Evolutionary conservation across 768 basidiomycete genomes (phyloP).

Genomic region (Boletus sensibilis): DNA sequence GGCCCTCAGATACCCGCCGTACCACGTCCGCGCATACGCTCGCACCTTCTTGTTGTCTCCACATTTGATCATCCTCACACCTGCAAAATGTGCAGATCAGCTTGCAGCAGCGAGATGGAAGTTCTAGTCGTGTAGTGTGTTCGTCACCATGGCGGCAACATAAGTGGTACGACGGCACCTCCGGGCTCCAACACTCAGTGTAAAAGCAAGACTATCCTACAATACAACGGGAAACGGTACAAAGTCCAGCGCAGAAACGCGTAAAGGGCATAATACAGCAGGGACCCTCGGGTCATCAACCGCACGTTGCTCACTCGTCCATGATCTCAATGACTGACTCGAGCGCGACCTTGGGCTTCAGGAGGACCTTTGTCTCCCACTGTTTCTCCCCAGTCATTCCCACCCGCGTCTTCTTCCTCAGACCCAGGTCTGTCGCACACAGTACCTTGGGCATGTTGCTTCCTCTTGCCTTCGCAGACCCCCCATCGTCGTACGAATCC

Average conservation of each 20-base stretch:
- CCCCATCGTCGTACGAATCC: slow-evolving; percentile 33
- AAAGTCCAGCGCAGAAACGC: background rate
- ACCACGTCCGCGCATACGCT: background rate
- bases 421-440: slow-evolving; percentile 39
- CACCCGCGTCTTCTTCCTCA: slow-evolving; percentile 31
- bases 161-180: background rate
- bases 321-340: slow-evolving; percentile 37
- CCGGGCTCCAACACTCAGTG: background rate
- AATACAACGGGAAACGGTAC: background rate
- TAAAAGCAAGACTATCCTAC: background rate
- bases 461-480: slow-evolving; percentile 4
- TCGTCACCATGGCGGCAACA: background rate
- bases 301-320: slow-evolving; percentile 25
- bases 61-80: background rate
- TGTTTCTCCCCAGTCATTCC: slow-evolving; percentile 26
- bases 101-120: background rate
- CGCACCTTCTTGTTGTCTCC: background rate
- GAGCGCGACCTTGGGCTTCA: slow-evolving; percentile 40
- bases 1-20: no score
- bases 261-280: background rate
- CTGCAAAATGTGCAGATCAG: background rate
- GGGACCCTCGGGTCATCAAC: background rate
- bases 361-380: slow-evolving; percentile 34
- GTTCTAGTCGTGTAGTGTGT: background rate
- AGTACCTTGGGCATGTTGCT: slow-evolving; percentile 23